Conservation (phyloP, 352 stramenopile species). For the Globisporangium viniferum region DNA sequence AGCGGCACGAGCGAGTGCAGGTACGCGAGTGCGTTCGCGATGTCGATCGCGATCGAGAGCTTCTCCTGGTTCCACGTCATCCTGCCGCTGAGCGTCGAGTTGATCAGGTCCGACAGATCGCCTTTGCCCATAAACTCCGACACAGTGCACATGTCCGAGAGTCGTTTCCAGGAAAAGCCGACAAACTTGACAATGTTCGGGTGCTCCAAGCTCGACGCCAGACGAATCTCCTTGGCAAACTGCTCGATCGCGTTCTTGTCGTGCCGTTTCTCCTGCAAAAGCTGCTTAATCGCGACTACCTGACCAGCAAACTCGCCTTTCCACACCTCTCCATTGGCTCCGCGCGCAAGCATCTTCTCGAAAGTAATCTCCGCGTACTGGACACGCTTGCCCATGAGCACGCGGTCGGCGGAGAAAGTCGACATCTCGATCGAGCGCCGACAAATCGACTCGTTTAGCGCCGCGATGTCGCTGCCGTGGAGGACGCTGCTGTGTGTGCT, state of each 20-base stretch:
- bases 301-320: slow-evolving; percentile 18
- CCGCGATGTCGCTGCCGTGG: slow-evolving; percentile 10
- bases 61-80: slow-evolving; percentile 28
- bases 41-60: slow-evolving; percentile 32
- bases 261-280: slow-evolving; percentile 24
- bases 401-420: slow-evolving; percentile 12
- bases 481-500: not conserved
- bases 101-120: slow-evolving; percentile 28
- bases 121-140: slow-evolving; percentile 34
- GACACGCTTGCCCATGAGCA: slow-evolving; percentile 24
- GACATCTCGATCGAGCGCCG: slow-evolving; percentile 17
- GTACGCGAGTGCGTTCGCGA: slow-evolving; percentile 24
- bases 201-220: slow-evolving; percentile 25
- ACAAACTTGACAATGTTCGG: slow-evolving; percentile 23
- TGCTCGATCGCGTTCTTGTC: slow-evolving; percentile 21
- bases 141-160: slow-evolving; percentile 31
- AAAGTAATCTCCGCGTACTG: slow-evolving; percentile 19
- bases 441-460: slow-evolving; percentile 18
- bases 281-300: slow-evolving; percentile 30
- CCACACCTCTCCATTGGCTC: slow-evolving; percentile 35
- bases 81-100: slow-evolving; percentile 20
- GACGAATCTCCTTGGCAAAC: slow-evolving; percentile 31
- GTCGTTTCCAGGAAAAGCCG: slow-evolving; percentile 26
- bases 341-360: slow-evolving; percentile 17
- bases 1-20: slow-evolving; percentile 8